Evolutionary conservation across 768 basidiomycete species (phyloP), one percentile per base, ranked within the genome.

Genomic region (Boletellus ananas): DNA sequence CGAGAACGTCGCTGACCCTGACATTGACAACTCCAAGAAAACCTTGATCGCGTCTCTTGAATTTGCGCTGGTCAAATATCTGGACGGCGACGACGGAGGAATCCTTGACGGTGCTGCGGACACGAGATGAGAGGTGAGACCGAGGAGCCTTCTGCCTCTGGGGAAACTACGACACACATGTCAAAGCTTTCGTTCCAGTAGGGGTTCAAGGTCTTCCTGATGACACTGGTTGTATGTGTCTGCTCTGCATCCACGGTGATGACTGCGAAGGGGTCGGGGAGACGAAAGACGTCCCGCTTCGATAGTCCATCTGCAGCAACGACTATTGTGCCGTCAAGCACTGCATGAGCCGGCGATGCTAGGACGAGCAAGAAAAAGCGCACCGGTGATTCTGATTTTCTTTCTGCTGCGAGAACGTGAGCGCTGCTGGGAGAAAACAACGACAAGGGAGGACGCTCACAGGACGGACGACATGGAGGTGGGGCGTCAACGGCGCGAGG

Each of bases 161-260:
- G 21, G 42, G 12, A 34, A 36, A 16, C 12, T 6, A 34, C 6
- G 6, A 67, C 87, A 62, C 54, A 95, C 94, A 99, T 87, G 65
- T 98, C 95, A 69, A 99, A 98, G 64, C 88, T 90, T 74, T 97
- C 95, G 65, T 92, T 95, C 94, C 94, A 96, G 70, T 95, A 94
- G 0, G 94, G 90, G 70, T 93, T 94, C 41, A 94, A 70, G 0
- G 91, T 92, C 73, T 91, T 94, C 77, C 93, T 97, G 64, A 98
- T 96, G 29, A 95, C 95, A 49, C 89, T 91, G 14, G 94, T 98
- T 1, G 95, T 95, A 58, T 92, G 88, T 0, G 94, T 98, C 70
- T 97, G 94, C 68, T 96, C 94, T 4, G 93, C 92, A 59, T 99
- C 96, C 37, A 98, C 94, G 18, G 95, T 97, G 68, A 99, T 88